Evolutionary conservation across 257 asterid genomes (phyloP).

Genomic region (Scutellaria minor): DNA sequence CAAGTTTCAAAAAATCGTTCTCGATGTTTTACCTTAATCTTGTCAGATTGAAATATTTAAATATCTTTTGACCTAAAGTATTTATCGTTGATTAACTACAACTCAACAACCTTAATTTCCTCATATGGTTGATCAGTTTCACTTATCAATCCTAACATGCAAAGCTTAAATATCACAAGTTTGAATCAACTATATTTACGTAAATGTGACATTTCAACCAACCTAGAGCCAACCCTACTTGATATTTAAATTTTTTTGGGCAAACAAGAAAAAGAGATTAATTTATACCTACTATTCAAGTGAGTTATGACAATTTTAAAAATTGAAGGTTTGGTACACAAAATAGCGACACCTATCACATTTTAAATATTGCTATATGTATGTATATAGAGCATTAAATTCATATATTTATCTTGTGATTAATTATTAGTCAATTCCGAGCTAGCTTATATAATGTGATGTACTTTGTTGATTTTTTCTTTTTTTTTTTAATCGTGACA

Average conservation of each 20-base stretch:
- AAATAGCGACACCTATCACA: no score
- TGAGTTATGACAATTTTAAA: not conserved
- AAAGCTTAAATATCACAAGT: not conserved
- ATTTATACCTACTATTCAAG: not conserved
- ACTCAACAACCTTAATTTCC: slow-evolving; percentile 24
- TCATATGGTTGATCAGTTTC: not conserved
- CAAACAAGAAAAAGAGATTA: not conserved
- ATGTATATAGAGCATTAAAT: no score
- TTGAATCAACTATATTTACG: not conserved
- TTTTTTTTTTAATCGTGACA: no score
- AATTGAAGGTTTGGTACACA: not conserved
- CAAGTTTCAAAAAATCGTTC: no score
- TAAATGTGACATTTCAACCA: slow-evolving; percentile 25
- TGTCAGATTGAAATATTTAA: no score
- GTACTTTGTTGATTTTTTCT: no score
- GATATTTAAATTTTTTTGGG: slow-evolving; percentile 7
- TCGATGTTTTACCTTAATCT: no score
- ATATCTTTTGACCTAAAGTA: not conserved
- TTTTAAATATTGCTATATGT: no score
- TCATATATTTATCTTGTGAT: no score
- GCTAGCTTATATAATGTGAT: no score
- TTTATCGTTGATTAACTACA: not conserved
- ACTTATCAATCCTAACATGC: not conserved
- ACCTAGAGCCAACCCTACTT: slow-evolving; percentile 35
- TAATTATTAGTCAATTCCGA: no score